Conservation (phyloP, 1,284 basidiomycete genomes). For the Marasmius tenuissimus region DNA sequence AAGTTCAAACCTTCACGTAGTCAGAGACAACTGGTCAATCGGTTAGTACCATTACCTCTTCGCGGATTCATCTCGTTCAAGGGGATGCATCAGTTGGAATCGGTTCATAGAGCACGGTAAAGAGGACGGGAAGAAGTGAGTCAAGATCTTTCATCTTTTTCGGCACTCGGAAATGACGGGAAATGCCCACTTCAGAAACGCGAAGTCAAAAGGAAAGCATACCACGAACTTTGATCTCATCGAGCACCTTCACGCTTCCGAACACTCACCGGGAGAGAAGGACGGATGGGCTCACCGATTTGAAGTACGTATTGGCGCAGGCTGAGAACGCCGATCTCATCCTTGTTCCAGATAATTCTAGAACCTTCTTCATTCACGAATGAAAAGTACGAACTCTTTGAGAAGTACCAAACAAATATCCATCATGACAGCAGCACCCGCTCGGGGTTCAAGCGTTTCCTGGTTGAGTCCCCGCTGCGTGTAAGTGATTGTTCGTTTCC, state of each 20-base stretch:
- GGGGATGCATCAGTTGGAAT: constrained; percentile 66
- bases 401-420: constrained; percentile 75
- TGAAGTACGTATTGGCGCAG: constrained; percentile 40
- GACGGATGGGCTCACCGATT: constrained; percentile 40
- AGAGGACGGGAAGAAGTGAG: constrained; percentile 28
- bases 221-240: constrained; percentile 33
- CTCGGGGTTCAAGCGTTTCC: constrained; percentile 66
- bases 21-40: constrained; percentile 74
- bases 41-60: constrained; percentile 37
- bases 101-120: constrained; percentile 61
- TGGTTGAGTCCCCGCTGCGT: constrained; percentile 76
- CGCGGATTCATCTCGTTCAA: not conserved
- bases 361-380: constrained; percentile 74
- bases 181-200: constrained; percentile 3
- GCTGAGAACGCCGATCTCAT: not conserved
- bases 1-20: constrained; percentile 77
- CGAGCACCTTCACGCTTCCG: constrained; percentile 22
- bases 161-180: not conserved
- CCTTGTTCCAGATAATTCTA: constrained; percentile 56
- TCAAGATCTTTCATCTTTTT: constrained; percentile 18
- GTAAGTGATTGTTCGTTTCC: constrained; percentile 38
- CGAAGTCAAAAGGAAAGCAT: constrained; percentile 47
- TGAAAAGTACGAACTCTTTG: constrained; percentile 81
- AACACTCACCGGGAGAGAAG: constrained; percentile 27
- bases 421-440: constrained; percentile 69